phyloP scores from a whole-genome alignment of 192 early-diverging fungal genomes.

The Kappamyces sp. region DNA sequence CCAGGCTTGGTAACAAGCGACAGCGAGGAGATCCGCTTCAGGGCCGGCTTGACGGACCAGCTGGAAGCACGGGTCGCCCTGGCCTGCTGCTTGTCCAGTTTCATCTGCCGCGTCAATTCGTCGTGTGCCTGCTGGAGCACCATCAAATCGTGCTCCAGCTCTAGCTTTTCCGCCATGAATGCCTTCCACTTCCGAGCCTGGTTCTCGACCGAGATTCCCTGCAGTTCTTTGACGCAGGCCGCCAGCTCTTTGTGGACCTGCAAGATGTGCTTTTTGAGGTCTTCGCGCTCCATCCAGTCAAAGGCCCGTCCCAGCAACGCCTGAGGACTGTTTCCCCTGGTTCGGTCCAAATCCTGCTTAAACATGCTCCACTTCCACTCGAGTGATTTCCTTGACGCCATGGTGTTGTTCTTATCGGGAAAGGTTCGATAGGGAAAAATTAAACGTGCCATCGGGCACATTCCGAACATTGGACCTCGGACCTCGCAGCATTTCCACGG shows the following conservation, averaged over 20 bases:
- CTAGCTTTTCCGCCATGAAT: neutral
- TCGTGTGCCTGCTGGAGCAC: neutral
- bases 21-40: too few relatives aligned
- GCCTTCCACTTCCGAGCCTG: conserved; percentile 1
- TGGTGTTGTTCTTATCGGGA: conserved; percentile 1
- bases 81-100: too few relatives aligned
- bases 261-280: neutral
- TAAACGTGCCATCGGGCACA: too few relatives aligned
- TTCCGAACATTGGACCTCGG: neutral
- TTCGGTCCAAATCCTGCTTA: conserved; percentile 13
- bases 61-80: too few relatives aligned
- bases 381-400: conserved; percentile 2
- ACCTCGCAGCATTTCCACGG: conserved; percentile 1
- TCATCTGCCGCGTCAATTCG: too few relatives aligned
- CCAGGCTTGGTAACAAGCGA: too few relatives aligned
- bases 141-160: neutral
- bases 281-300: conserved; percentile 1
- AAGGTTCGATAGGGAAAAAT: neutral
- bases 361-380: conserved; percentile 2
- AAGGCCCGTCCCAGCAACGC: conserved; percentile 1
- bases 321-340: conserved; percentile 4
- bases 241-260: neutral
- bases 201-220: neutral
- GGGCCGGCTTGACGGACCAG: too few relatives aligned
- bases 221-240: neutral